Conservation (phyloP, 352 stramenopile species). For the Blastocystis sp. region DNA sequence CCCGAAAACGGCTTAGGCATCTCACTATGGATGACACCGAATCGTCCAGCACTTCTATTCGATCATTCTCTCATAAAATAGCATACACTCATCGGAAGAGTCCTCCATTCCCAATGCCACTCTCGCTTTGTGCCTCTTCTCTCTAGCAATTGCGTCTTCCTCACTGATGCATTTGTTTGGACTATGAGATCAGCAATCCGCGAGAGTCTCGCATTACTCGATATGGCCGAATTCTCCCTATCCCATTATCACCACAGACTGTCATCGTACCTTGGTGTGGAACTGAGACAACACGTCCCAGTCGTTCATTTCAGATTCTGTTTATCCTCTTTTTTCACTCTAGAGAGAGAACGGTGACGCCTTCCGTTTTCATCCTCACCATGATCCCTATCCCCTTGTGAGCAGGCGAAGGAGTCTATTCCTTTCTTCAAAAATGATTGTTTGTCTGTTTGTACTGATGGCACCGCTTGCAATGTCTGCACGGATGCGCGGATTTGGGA, state of each 20-base stretch:
- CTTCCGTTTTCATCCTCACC: neutral
- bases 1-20: neutral
- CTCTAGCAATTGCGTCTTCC: conserved; percentile 1
- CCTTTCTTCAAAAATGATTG: neutral
- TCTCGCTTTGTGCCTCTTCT: neutral
- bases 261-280: no score
- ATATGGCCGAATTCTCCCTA: neutral
- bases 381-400: neutral
- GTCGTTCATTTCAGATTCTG: neutral
- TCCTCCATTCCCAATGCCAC: neutral
- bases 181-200: neutral
- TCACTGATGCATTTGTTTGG: conserved; percentile 1
- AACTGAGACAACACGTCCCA: no score
- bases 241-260: no score
- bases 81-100: conserved; percentile 50
- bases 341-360: neutral
- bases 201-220: neutral
- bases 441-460: neutral
- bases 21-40: neutral
- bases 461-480: neutral
- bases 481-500: neutral
- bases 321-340: no score
- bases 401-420: neutral
- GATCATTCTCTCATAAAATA: neutral
- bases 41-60: neutral